Evolutionary conservation across 768 basidiomycete genomes (phyloP), one percentile per base, ranked within the genome.

Genomic region (Phanerochaete carnosa): DNA sequence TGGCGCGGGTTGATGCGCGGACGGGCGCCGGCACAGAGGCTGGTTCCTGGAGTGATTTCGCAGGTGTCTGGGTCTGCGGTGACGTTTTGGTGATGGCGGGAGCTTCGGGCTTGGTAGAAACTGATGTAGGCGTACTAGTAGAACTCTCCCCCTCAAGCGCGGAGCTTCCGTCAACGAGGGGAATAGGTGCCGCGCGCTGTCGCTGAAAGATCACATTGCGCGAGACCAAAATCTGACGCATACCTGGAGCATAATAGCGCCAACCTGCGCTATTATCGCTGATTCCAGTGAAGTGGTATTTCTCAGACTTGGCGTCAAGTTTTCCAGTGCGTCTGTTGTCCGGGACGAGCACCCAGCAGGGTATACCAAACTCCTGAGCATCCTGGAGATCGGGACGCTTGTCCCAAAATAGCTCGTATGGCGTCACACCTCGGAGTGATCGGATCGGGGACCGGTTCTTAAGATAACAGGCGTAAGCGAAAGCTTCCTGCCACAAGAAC

Each of bases 401-500:
- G 0, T 62, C 61, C 33, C 49, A 64, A 16, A 66, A 56, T 23
- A 58, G 63, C 32, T 70, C 64, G 35, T 60, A 61, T 5, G 68
- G 68, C 1, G 69, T 70, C 26, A n/a, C 53, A 19, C 62, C 63
- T 19, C 52, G 35, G 7, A 67, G 66, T 0, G 62, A 33, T 1
- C 52, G 55, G 0, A 65, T 66, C 11, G 64, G 57, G 9, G 59
- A 57, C 2, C 61, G 50, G 35, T 70, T 70, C 59, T 64, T 65
- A 8, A 67, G 45, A 53, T 62, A 70, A 45, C 66, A 37, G 15
- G 65, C 64, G 55, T 73, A 66, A 2, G 57, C 50, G 0, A 70
- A 32, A 0, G 72, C 73, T 45, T 75, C 72, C 5, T 61, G 64
- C 74, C 74, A 73, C 5, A 73, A 62, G n/a, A 30, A 63, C 19